These are phyloP conservation scores for Penicillium sp. DNA, from an alignment of 2,329 filamentous ascomycete genomes.

Conservation along the genomic window DNA sequence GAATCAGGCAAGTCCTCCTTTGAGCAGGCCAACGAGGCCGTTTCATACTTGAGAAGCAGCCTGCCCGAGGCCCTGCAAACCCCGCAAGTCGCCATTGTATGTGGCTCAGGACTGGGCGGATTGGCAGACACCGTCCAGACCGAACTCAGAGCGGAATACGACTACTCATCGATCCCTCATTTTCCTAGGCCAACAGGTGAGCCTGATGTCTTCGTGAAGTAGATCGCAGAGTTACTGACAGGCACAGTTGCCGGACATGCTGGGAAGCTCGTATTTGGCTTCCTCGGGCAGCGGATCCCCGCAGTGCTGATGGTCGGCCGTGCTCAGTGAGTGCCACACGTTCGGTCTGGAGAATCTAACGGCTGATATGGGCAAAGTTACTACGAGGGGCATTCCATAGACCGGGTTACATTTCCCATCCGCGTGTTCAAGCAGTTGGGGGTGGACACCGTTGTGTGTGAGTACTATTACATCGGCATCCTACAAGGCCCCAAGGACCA, in stretches of 20 bases:
- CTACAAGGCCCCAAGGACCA: not conserved
- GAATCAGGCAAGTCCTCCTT: conserved; percentile 19
- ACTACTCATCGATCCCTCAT: conserved; percentile 57
- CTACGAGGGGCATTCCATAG: conserved; percentile 63
- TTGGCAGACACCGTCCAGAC: conserved; percentile 54
- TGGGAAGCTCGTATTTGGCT: conserved; percentile 61
- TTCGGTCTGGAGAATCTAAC: not conserved
- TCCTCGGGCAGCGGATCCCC: conserved; percentile 52
- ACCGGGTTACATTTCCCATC: conserved; percentile 59
- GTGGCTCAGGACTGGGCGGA: conserved; percentile 60
- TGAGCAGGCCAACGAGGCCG: conserved; percentile 46
- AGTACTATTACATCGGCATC: conserved; percentile 13
- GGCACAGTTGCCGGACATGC: conserved; percentile 55
- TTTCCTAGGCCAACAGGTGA: conserved; percentile 59
- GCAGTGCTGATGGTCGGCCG: conserved; percentile 61
- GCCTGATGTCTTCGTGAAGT: not conserved
- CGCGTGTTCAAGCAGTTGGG: conserved; percentile 61
- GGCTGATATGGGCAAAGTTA: conserved; percentile 45
- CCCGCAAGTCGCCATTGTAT: conserved; percentile 60
- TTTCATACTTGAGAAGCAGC: conserved; percentile 46
- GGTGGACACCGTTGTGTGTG: conserved; percentile 56
- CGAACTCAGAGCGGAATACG: conserved; percentile 49
- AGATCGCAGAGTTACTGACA: conserved; percentile 9
- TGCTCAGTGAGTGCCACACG: conserved; percentile 53
- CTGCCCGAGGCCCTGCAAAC: conserved; percentile 50